Percentiles rank a stretch among this genome's conserved stretches.
phyloP scores from a whole-genome alignment of 768 basidiomycete species.

The Tulasnella sp. region DNA sequence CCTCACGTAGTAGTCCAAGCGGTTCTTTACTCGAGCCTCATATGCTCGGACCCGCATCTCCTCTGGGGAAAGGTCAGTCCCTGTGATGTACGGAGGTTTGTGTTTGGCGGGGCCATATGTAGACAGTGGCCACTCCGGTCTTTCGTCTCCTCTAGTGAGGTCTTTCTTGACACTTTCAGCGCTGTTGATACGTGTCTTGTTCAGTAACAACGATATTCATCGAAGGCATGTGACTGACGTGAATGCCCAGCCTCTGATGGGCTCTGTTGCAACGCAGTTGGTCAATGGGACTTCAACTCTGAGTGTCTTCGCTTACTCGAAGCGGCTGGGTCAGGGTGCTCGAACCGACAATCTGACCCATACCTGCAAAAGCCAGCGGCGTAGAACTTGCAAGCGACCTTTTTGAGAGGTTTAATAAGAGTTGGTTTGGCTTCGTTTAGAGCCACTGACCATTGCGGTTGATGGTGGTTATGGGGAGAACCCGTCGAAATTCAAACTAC shows the following conservation, averaged over 20 bases:
- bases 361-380: background rate
- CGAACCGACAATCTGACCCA: background rate
- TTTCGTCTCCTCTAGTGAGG: slow-evolving; percentile 61
- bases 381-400: background rate
- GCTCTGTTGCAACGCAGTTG: background rate
- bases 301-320: background rate
- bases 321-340: background rate
- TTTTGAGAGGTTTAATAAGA: background rate
- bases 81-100: slow-evolving; percentile 66
- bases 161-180: slow-evolving; percentile 66
- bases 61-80: slow-evolving; percentile 74
- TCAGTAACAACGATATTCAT: background rate
- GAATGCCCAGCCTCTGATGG: background rate
- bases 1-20: slow-evolving; percentile 66
- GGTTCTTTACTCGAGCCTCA: slow-evolving; percentile 58
- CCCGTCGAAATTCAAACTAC: slow-evolving; percentile 15
- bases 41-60: slow-evolving; percentile 73
- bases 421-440: background rate
- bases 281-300: background rate
- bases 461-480: background rate
- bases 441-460: background rate
- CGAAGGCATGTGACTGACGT: background rate
- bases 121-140: slow-evolving; percentile 78
- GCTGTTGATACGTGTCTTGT: slow-evolving; percentile 47
- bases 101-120: slow-evolving; percentile 77